Evolutionary conservation across 768 basidiomycete species (phyloP), one percentile per base, ranked within the genome.

Genomic region (Termitomyces sp.): DNA sequence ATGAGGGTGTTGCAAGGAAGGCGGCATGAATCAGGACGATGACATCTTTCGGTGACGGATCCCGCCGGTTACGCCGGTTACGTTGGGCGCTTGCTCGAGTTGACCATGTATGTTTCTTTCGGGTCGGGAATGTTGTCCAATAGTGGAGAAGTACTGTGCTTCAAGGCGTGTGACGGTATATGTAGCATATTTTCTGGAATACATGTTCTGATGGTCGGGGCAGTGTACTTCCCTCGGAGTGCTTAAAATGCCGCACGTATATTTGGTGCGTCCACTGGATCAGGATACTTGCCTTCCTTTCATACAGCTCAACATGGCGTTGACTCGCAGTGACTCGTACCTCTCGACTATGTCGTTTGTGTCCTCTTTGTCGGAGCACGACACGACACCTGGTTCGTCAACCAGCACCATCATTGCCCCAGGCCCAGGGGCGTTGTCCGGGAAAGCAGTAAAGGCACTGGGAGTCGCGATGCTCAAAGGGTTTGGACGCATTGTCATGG

Each of bases 381-480:
- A 59, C 6, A 62, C 61, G 5, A 63, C 44, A 2, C 53, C 64
- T 33, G 59, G 50, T 0, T 65, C 68, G 10, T 70, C 69, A 12
- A 67, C 66, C 2, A 68, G 66, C 44, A 68, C 68, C 6, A 9
- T 43, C n/a, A 20, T 43, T 43, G 59, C 68, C 9, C 64, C 66
- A 23, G 69, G 69, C 1, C 69, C 69, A 1, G 77, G 77, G 14
- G 83, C 80, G 1, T 63, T 74, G 5, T 59, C 62, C 6, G 82
- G 79, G 1, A 67, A 72, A 26, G 85, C 82, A 10, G 64, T 71
- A 20, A 87, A 85, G 63, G 74, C 82, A 56, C 77, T 87, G 7
- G 85, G 85, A 0, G 72, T 73, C 41, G 77, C 78, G 1, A 79
- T 85, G 18, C 65, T 75, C 61, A 78, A 78, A 5, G 76, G 85